Conservation (phyloP, 2,329 filamentous ascomycete genomes). For the Exophiala oligosperma region DNA sequence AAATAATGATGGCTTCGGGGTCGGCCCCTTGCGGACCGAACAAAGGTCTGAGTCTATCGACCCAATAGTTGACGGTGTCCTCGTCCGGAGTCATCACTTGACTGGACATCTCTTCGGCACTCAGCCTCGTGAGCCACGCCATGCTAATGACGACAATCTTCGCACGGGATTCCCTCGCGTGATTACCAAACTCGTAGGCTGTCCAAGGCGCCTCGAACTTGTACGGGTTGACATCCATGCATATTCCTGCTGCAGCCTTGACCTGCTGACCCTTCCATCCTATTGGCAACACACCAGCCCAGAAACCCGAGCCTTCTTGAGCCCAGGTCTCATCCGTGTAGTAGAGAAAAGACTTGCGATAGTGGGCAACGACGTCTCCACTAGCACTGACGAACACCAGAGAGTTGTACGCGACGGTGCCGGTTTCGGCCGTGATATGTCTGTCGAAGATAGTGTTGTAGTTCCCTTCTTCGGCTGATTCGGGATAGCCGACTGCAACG, state of each 20-base stretch:
- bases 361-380: conserved; percentile 58
- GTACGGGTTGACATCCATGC: conserved; percentile 63
- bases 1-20: conserved; percentile 45
- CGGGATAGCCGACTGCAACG: conserved; percentile 66
- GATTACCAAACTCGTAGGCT: conserved; percentile 61
- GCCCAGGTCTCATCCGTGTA: conserved; percentile 69
- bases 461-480: conserved; percentile 39
- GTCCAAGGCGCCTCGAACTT: conserved; percentile 59
- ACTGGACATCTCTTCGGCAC: conserved; percentile 48
- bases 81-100: conserved; percentile 53
- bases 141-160: conserved; percentile 60
- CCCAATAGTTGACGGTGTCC: conserved; percentile 64
- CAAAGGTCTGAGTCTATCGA: conserved; percentile 58
- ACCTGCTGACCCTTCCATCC: conserved; percentile 31
- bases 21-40: conserved; percentile 31
- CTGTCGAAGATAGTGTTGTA: conserved; percentile 26
- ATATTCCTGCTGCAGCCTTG: conserved; percentile 49
- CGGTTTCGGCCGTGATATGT: conserved; percentile 20
- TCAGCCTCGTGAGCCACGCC: conserved; percentile 61
- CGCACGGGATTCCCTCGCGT: conserved; percentile 49
- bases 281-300: conserved; percentile 33
- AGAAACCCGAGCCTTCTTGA: conserved; percentile 46
- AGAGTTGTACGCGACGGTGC: conserved; percentile 53
- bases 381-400: conserved; percentile 57
- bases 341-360: conserved; percentile 66